Evolutionary conservation across 176 grass and related monocot species (phyloP).

Genomic region (Calamus simplicifolius): DNA sequence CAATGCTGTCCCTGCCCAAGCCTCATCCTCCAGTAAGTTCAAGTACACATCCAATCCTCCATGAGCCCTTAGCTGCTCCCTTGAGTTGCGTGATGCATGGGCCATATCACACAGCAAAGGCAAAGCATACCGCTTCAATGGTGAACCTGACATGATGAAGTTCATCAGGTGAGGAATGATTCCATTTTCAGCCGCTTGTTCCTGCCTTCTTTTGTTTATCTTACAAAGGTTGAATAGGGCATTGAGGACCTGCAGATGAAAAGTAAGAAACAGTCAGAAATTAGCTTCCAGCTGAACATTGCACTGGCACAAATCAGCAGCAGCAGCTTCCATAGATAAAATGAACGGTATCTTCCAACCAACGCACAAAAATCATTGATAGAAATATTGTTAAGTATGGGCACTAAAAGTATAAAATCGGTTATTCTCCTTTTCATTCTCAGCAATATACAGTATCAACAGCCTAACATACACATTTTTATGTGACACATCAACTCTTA

Average conservation of each 20-base stretch:
- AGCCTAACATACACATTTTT: too few species aligned
- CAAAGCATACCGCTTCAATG: conserved; percentile 81
- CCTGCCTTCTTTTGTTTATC: conserved; percentile 97
- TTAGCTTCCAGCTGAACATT: too few species aligned
- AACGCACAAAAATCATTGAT: too few species aligned
- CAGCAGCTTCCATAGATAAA: too few species aligned
- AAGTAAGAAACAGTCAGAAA: background rate
- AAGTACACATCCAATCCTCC: conserved; percentile 94
- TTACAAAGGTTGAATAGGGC: conserved; percentile 96
- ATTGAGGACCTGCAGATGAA: conserved; percentile 60
- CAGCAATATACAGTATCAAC: too few species aligned
- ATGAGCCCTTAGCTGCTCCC: conserved; percentile 90
- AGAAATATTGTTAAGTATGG: too few species aligned
- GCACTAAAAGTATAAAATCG: too few species aligned
- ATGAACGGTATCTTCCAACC: too few species aligned
- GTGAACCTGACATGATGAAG: conserved; percentile 96
- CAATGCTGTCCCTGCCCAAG: conserved; percentile 71
- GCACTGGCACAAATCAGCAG: too few species aligned
- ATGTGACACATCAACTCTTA: too few species aligned
- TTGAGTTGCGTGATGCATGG: conserved; percentile 90
- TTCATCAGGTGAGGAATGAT: conserved; percentile 99
- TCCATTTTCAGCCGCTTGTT: conserved; percentile 97
- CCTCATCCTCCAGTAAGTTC: conserved; percentile 81
- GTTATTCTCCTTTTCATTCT: too few species aligned
- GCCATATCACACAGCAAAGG: conserved; percentile 98